Evolutionary conservation across 1,284 basidiomycete genomes (phyloP).

Genomic region (Cutaneotrichosporon spelunceum): DNA sequence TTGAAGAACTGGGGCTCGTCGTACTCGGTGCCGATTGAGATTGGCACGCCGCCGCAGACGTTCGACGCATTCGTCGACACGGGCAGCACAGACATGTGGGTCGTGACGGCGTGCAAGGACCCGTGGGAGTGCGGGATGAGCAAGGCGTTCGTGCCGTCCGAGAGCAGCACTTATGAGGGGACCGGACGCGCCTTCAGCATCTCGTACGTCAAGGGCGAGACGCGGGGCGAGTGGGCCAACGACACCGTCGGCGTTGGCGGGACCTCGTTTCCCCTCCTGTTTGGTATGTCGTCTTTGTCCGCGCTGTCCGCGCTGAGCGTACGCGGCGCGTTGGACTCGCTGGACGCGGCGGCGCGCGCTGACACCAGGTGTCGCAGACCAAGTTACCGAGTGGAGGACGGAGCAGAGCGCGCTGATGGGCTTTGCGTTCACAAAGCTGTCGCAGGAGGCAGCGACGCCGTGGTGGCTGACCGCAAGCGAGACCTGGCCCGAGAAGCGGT

Average conservation of each 20-base stretch:
- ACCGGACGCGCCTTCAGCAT: conserved; percentile 11
- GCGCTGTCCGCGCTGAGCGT: not conserved
- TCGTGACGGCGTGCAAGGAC: conserved; percentile 35
- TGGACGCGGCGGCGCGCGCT: too few species aligned
- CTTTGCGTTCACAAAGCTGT: not conserved
- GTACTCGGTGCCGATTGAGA: conserved; percentile 35
- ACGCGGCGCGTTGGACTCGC: too few species aligned
- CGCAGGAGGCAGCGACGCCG: not conserved
- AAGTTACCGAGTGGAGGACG: not conserved
- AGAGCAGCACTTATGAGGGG: conserved; percentile 35
- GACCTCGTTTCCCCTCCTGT: too few species aligned
- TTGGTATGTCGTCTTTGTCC: not conserved
- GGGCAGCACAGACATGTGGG: conserved; percentile 58
- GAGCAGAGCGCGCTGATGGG: conserved; percentile 1
- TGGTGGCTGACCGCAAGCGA: not conserved
- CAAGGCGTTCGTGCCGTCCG: conserved; percentile 17
- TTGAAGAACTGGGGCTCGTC: conserved; percentile 39
- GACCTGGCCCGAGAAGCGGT: not conserved
- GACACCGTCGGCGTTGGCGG: not conserved
- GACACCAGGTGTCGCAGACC: not conserved
- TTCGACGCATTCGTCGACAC: conserved; percentile 60
- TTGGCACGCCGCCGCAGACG: conserved; percentile 52
- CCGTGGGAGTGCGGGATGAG: conserved; percentile 21
- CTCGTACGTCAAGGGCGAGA: conserved; percentile 3
- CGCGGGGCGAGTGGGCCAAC: not conserved